A percentile compares a stretch with the other conserved stretches of the same genome.
Evolutionary conservation across 2,329 filamentous ascomycete species (phyloP).

Genomic region (Sclerotiophoma versabilis): DNA sequence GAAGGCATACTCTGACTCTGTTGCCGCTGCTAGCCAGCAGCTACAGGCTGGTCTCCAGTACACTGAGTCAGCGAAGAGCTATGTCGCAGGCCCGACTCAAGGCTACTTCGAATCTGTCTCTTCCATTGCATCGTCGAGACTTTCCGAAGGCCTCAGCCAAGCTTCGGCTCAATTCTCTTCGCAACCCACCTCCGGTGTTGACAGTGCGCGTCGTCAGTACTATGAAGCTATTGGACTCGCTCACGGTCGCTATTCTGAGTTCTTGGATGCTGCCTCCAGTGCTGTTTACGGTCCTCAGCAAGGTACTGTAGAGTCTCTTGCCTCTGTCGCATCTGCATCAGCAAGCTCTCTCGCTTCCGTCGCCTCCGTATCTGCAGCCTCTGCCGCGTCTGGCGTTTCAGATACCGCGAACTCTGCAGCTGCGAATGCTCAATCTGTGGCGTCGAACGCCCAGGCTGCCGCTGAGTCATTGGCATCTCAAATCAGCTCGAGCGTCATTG

Average conservation of each 20-base stretch:
- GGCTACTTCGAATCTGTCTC: constrained; percentile 64
- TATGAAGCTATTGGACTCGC: constrained; percentile 81
- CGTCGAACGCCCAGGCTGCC: constrained; percentile 57
- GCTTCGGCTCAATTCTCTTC: constrained; percentile 76
- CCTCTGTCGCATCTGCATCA: constrained; percentile 48
- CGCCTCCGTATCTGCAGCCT: constrained; percentile 57
- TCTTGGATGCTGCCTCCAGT: constrained; percentile 73
- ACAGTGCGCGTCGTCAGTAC: constrained; percentile 72
- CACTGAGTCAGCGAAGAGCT: constrained; percentile 50
- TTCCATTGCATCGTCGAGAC: constrained; percentile 72
- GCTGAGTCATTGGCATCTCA: constrained; percentile 55
- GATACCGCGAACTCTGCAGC: constrained; percentile 48
- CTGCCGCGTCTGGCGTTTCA: constrained; percentile 53
- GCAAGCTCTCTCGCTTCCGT: constrained; percentile 53
- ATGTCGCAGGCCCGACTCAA: constrained; percentile 52
- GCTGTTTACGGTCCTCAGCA: constrained; percentile 65
- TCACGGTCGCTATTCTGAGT: constrained; percentile 79
- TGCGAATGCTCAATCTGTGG: constrained; percentile 52
- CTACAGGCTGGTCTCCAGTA: constrained; percentile 62
- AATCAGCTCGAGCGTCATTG: constrained; percentile 55
- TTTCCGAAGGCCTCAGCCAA: constrained; percentile 73
- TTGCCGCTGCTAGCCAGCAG: constrained; percentile 67
- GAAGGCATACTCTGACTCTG: constrained; percentile 70
- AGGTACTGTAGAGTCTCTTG: constrained; percentile 44
- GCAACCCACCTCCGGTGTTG: constrained; percentile 64